Base-by-base conservation (phyloP, 257 asterid genomes). In the Solanum bukasovii region DNA sequence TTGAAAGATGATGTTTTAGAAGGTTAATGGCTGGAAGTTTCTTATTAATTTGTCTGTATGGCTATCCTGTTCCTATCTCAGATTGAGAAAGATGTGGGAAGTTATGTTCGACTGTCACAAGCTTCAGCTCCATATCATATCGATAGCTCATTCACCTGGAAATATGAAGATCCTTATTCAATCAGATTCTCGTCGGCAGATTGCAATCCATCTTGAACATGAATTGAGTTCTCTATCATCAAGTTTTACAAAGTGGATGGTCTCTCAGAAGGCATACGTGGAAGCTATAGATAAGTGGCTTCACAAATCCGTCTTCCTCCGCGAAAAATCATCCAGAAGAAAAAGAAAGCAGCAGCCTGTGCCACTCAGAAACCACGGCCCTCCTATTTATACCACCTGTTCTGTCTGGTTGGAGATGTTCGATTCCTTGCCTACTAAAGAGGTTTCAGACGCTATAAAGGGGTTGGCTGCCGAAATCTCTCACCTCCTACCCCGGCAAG, bases 51-150 rank as follows among this genome's bases (percentile, higher is more conserved):
- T 33, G 10, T 25, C 11, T 70, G 9, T 63, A 44, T 35, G 82
- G 72, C 74, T 56, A 87, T 74, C 70, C 84, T 25, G 46, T 42
- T 31, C 71, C 83, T 18, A 49, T 86, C 59, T 52, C 95, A 97
- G 99, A 77, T 91, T 97, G 88, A 91, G 95, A 91, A 95, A 88
- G 89, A 97, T 97, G 99, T 97, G 99, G 99, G 95, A 93, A 88
- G 89, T 77, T 89, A 97, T 96, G 98, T 83, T 91, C 38, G 95
- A 96, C 27, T 93, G 93, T 90, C 99, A 97, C 95, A 93, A 91
- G 93, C 98, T 92, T 87, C 99, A 97, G 89, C 88, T 95, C 31
- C 99, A 95, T 85, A 85, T 94, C 79, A 89, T 96, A 89, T 94
- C 99, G 0, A 90, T 95, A 72, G 93, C 97, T 18, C 93, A 89